A percentile compares a stretch with the other conserved stretches of the same genome.
Evolutionary conservation across 140 eudicot species (phyloP).

Genomic region (Anethum foeniculum): DNA sequence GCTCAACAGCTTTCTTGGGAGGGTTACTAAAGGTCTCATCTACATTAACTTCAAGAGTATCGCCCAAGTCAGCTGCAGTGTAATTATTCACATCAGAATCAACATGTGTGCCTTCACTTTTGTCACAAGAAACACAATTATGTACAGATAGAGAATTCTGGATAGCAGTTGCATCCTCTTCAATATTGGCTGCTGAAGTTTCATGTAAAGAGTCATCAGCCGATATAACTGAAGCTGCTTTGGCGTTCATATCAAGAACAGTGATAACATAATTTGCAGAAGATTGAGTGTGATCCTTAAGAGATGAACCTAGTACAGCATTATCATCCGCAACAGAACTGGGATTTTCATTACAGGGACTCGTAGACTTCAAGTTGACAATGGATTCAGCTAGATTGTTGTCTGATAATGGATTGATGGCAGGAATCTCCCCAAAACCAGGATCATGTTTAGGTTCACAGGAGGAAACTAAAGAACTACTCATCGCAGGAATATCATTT

Average conservation of each 20-base stretch:
- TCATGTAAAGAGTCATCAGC: background rate
- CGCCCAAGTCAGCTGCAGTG: background rate
- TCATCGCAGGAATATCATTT: background rate
- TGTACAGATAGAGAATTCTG: background rate
- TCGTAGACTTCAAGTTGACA: constrained; percentile 5
- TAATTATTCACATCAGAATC: background rate
- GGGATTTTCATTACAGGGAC: constrained; percentile 11
- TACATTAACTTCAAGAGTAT: constrained; percentile 5
- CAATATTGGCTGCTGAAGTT: constrained; percentile 2
- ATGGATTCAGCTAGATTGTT: constrained; percentile 15
- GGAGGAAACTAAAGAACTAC: background rate
- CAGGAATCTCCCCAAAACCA: background rate
- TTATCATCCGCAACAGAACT: constrained; percentile 3
- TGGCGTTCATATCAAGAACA: constrained; percentile 3
- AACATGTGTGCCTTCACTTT: background rate
- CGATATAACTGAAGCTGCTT: background rate
- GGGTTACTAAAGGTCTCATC: background rate
- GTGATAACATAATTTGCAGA: constrained; percentile 1
- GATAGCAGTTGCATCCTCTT: constrained; percentile 11
- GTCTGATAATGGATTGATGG: background rate
- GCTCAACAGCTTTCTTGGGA: background rate
- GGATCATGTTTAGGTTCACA: background rate
- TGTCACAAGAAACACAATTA: background rate
- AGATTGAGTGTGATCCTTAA: constrained; percentile 16
- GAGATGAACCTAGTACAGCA: constrained; percentile 12